Percentiles rank a stretch among this genome's conserved stretches.
These are phyloP conservation scores for Bidens hawaiensis DNA, from an alignment of 140 eudicot genomes.

Conservation along the genomic window DNA sequence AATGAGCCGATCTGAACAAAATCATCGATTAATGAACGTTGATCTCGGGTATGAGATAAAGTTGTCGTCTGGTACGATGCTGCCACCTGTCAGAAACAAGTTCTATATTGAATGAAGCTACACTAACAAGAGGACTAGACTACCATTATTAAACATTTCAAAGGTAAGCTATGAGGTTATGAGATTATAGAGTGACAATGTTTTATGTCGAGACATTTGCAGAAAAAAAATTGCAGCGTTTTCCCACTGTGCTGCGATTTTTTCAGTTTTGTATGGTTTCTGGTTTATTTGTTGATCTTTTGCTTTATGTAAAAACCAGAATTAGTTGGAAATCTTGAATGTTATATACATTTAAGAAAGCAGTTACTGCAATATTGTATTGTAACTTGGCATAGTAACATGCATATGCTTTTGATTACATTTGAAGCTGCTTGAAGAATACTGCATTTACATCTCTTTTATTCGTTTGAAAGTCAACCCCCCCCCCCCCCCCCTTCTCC, in stretches of 20 bases:
- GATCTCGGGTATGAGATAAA: constrained; percentile 56
- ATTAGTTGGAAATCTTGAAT: constrained; percentile 4
- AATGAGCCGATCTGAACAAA: constrained; percentile 80
- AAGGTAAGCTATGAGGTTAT: not conserved
- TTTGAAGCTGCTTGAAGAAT: constrained; percentile 30
- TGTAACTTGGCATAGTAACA: constrained; percentile 25
- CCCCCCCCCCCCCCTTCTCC: constrained; percentile 30
- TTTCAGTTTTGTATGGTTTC: constrained; percentile 21
- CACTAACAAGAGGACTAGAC: not conserved
- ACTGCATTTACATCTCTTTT: not conserved
- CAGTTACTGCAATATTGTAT: not conserved
- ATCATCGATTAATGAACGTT: constrained; percentile 82
- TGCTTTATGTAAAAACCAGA: constrained; percentile 7
- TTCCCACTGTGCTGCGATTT: constrained; percentile 4
- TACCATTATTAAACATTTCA: not conserved
- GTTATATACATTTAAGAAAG: not conserved
- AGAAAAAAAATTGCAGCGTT: constrained; percentile 2
- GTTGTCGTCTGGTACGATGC: constrained; percentile 47
- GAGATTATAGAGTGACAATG: not conserved
- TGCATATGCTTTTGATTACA: constrained; percentile 38
- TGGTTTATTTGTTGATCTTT: constrained; percentile 3
- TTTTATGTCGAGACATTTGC: constrained; percentile 3
- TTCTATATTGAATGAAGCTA: constrained; percentile 75
- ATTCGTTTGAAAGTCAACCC: constrained; percentile 23
- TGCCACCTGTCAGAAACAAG: constrained; percentile 50